Conservation (phyloP, 1,284 basidiomycete species). For the Sporisorium reilianum region DNA sequence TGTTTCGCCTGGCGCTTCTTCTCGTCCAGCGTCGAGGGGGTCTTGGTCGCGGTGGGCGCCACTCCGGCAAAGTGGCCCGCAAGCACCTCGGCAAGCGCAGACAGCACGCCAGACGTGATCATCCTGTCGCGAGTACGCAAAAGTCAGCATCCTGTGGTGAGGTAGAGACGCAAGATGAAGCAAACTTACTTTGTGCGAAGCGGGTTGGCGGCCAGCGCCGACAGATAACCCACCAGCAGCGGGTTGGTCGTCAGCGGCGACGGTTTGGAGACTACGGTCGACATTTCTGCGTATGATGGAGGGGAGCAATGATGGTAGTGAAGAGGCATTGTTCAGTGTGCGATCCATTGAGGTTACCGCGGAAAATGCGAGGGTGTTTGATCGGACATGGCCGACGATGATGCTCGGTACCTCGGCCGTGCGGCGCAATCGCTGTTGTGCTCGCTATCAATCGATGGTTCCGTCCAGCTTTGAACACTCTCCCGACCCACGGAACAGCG, state of each 20-base stretch:
- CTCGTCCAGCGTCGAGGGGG: slow-evolving; percentile 28
- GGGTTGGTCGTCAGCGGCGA: slow-evolving; percentile 49
- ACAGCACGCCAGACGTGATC: slow-evolving; percentile 57
- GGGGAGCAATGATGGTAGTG: neutral
- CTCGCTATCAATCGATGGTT: neutral
- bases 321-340: too few species aligned
- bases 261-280: slow-evolving; percentile 43
- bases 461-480: neutral
- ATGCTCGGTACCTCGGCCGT: neutral
- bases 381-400: slow-evolving; percentile 14
- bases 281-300: slow-evolving; percentile 16
- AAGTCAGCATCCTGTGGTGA: neutral
- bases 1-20: slow-evolving; percentile 43
- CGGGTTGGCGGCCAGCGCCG: slow-evolving; percentile 58
- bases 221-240: slow-evolving; percentile 51
- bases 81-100: slow-evolving; percentile 57
- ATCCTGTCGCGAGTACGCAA: slow-evolving; percentile 16
- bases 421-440: neutral
- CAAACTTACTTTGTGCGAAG: slow-evolving; percentile 55
- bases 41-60: slow-evolving; percentile 34
- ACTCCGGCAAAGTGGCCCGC: slow-evolving; percentile 60
- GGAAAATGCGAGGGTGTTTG: neutral
- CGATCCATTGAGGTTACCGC: too few species aligned
- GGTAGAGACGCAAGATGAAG: neutral
- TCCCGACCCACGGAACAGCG: too few species aligned